Conservation (phyloP, 371 early-diverging fungal genomes). For the Syncephalastrum sp. region DNA sequence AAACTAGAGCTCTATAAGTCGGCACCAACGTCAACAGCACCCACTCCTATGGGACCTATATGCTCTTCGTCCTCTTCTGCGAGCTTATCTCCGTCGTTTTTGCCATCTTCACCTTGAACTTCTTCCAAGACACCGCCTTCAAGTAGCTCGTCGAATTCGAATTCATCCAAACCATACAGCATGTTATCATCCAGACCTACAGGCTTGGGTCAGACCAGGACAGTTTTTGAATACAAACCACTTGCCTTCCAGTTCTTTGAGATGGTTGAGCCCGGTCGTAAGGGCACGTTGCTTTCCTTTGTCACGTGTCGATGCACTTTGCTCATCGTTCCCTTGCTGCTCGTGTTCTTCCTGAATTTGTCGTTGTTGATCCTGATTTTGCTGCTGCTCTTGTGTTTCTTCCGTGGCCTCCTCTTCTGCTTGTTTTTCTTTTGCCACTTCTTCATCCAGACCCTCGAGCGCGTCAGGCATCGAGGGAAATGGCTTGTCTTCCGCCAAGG, state of each 20-base stretch:
- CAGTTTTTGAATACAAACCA: too few relatives aligned
- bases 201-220: too few relatives aligned
- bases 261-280: background rate
- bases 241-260: too few relatives aligned
- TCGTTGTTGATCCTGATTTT: background rate
- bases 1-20: too few relatives aligned
- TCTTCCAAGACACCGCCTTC: too few relatives aligned
- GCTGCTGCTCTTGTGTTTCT: conserved; percentile 1
- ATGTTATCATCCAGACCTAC: background rate
- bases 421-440: conserved; percentile 20
- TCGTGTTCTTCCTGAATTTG: background rate
- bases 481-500: background rate
- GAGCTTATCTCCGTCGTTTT: conserved; percentile 10
- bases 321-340: background rate
- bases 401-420: conserved; percentile 21
- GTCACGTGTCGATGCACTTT: background rate
- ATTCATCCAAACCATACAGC: conserved; percentile 10
- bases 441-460: conserved; percentile 19
- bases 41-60: too few relatives aligned
- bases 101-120: conserved; percentile 5
- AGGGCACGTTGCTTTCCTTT: background rate
- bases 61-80: too few relatives aligned
- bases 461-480: background rate
- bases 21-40: too few relatives aligned
- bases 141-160: conserved; percentile 11